These are phyloP conservation scores for Astragalus membranaceus DNA, from an alignment of 306 rosid genomes.

Conservation along the genomic window DNA sequence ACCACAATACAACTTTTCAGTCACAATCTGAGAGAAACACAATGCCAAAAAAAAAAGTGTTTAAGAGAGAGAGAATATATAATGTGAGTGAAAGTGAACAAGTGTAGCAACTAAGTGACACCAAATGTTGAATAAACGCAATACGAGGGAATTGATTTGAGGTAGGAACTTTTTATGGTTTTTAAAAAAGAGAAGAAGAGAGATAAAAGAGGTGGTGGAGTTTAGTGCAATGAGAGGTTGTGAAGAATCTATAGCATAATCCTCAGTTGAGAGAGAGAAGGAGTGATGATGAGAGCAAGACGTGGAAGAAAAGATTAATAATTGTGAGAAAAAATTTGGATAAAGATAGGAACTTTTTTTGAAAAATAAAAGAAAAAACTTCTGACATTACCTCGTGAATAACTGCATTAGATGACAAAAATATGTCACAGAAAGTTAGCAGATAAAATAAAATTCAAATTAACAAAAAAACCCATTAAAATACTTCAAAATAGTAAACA, in stretches of 20 bases:
- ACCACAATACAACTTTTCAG: background rate
- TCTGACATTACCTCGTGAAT: constrained; percentile 99
- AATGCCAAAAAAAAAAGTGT: background rate
- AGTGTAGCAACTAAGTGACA: constrained; percentile 15
- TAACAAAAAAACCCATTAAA: background rate
- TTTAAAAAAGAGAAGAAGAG: background rate
- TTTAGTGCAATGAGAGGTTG: constrained; percentile 19
- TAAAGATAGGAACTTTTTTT: constrained; percentile 34
- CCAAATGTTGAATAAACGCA: constrained; percentile 13
- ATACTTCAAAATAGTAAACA: constrained; percentile 30
- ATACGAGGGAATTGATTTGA: background rate
- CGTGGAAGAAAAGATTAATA: constrained; percentile 32
- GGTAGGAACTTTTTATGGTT: background rate
- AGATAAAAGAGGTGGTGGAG: constrained; percentile 20
- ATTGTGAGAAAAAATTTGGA: constrained; percentile 1
- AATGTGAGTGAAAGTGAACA: too few relatives aligned
- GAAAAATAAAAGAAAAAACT: constrained; percentile 29
- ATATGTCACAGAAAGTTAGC: constrained; percentile 61
- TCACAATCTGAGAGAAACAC: constrained; percentile 22
- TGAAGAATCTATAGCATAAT: constrained; percentile 34
- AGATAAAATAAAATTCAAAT: constrained; percentile 19
- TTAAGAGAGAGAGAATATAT: background rate
- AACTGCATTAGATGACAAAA: constrained; percentile 94
- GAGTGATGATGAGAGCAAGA: constrained; percentile 21
- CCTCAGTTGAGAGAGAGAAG: constrained; percentile 50